A percentile compares a stretch with the other conserved stretches of the same genome.
Evolutionary conservation across 495 filamentous ascomycete genomes (phyloP).

Genomic region (Aspergillus conjunctus): DNA sequence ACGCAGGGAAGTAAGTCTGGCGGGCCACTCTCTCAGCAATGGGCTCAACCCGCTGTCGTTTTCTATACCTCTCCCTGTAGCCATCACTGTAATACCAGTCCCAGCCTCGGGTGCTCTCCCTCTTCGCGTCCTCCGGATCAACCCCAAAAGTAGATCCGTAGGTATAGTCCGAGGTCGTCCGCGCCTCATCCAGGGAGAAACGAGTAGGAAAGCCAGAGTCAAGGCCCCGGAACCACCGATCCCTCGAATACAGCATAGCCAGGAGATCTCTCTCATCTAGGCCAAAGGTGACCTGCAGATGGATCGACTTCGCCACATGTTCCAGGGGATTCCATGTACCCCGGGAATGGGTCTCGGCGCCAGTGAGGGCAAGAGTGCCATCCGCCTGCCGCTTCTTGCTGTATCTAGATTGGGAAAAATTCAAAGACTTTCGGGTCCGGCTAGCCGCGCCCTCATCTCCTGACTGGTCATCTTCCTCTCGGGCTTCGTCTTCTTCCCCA

Average conservation of each 20-base stretch:
- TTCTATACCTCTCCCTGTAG: slow-evolving; percentile 39
- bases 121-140: slow-evolving; percentile 40
- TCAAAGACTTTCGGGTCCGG: background rate
- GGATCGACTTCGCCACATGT: slow-evolving; percentile 43
- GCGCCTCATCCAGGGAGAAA: slow-evolving; percentile 30
- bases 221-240: slow-evolving; percentile 47
- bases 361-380: slow-evolving; percentile 23
- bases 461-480: slow-evolving; percentile 15
- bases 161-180: slow-evolving; percentile 34
- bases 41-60: slow-evolving; percentile 38
- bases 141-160: slow-evolving; percentile 47
- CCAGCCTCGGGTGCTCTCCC: slow-evolving; percentile 53
- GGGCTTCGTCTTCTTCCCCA: slow-evolving; percentile 9
- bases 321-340: slow-evolving; percentile 42
- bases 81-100: slow-evolving; percentile 56
- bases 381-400: slow-evolving; percentile 27
- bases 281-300: slow-evolving; percentile 45
- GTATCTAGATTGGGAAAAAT: slow-evolving; percentile 9
- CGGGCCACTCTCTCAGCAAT: slow-evolving; percentile 34
- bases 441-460: slow-evolving; percentile 5
- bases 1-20: slow-evolving; percentile 43
- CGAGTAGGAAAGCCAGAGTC: slow-evolving; percentile 56
- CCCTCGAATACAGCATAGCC: slow-evolving; percentile 46
- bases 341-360: slow-evolving; percentile 37
- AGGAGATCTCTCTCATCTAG: slow-evolving; percentile 50